phyloP scores from a whole-genome alignment of 345 rosid species.

The Camelina hispida region DNA sequence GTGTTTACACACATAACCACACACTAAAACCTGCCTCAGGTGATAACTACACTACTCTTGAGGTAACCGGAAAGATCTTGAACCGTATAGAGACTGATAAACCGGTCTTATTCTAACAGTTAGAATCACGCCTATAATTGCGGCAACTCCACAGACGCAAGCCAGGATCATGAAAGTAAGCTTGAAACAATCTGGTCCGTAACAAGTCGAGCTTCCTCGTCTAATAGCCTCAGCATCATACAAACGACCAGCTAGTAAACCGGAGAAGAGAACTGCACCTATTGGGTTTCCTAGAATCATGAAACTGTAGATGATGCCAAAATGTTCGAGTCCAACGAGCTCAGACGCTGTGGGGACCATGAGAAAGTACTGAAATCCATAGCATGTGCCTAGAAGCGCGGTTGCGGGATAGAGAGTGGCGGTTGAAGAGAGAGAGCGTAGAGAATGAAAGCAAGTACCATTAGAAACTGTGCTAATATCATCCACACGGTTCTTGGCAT shows the following conservation, averaged over 20 bases:
- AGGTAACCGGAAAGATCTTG: conserved; percentile 46
- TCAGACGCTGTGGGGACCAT: conserved; percentile 79
- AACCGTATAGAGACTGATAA: conserved; percentile 69
- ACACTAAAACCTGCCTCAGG: conserved; percentile 9
- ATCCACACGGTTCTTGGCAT: conserved; percentile 81
- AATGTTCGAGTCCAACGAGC: conserved; percentile 80
- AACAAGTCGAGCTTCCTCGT: conserved; percentile 70
- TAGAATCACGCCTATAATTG: conserved; percentile 61
- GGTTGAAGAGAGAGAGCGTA: conserved; percentile 52
- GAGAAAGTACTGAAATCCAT: conserved; percentile 53
- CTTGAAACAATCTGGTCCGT: conserved; percentile 73
- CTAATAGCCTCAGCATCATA: conserved; percentile 74
- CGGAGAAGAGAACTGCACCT: conserved; percentile 84
- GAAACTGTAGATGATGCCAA: conserved; percentile 72
- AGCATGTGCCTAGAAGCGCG: conserved; percentile 67
- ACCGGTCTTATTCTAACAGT: conserved; percentile 71
- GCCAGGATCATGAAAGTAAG: conserved; percentile 70
- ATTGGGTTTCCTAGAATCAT: conserved; percentile 76
- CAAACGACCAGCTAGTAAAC: conserved; percentile 68
- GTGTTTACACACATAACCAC: conserved; percentile 42
- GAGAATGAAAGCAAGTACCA: conserved; percentile 60
- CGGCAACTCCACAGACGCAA: conserved; percentile 63
- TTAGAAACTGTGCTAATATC: conserved; percentile 54
- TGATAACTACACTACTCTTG: background rate
- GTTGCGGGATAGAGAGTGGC: conserved; percentile 65